A percentile compares a stretch with the other conserved stretches of the same genome.
Evolutionary conservation across 768 basidiomycete species (phyloP).

Genomic region (Suillus cothurnatus): DNA sequence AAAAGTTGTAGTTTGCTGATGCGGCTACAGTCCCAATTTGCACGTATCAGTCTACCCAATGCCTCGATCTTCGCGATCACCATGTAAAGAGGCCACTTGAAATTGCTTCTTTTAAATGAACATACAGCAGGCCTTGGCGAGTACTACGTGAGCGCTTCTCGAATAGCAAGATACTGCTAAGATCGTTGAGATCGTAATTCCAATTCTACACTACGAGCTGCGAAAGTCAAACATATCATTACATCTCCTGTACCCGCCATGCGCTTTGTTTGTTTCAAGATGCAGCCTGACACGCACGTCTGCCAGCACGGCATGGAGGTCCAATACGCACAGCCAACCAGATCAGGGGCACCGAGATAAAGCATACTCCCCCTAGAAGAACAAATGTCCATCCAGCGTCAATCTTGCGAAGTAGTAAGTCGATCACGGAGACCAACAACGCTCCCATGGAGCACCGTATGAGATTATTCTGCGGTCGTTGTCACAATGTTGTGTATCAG

Average conservation of each 20-base stretch:
- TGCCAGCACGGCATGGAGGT: conserved; percentile 49
- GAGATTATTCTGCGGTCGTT: conserved; percentile 58
- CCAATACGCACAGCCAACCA: conserved; percentile 53
- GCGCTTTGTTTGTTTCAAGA: background rate
- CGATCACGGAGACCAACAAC: conserved; percentile 56
- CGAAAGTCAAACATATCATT: background rate
- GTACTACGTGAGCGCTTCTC: background rate
- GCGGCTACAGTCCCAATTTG: too few species aligned
- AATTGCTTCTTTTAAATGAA: background rate
- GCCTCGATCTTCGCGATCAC: background rate
- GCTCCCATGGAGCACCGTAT: conserved; percentile 63
- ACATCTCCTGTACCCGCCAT: background rate
- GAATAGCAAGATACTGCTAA: background rate
- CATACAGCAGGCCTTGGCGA: background rate
- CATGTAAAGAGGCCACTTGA: background rate
- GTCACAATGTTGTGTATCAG: background rate
- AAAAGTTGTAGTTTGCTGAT: too few species aligned
- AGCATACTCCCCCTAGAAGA: conserved; percentile 50
- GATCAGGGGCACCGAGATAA: conserved; percentile 43
- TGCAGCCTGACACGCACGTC: conserved; percentile 7
- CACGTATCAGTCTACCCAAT: too few species aligned
- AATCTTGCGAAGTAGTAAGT: conserved; percentile 56
- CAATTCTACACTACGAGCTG: background rate
- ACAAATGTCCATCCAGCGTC: conserved; percentile 67
- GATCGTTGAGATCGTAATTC: background rate